Evolutionary conservation across 148 eudicot genomes (phyloP).

Genomic region (Silene conica): DNA sequence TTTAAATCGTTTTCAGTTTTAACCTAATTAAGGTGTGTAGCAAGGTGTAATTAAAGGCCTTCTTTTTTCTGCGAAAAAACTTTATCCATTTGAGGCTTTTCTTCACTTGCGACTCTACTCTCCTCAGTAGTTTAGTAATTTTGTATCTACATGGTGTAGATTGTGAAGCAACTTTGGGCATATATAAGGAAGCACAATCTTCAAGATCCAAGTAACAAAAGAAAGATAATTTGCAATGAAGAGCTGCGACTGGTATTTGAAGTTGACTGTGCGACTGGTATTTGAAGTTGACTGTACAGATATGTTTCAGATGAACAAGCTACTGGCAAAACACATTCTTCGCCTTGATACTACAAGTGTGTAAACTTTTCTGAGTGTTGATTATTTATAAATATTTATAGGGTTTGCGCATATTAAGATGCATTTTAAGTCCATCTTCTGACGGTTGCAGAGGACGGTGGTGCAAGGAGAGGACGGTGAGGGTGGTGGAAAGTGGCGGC

Average conservation of each 20-base stretch:
- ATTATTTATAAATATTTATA: not conserved
- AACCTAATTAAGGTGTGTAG: no score
- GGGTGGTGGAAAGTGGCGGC: no score
- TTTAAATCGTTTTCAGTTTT: no score
- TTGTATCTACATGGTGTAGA: slow-evolving; percentile 38
- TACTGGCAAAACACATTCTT: slow-evolving; percentile 42
- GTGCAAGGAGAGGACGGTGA: no score
- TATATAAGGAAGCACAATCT: slow-evolving; percentile 93
- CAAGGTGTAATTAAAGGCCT: no score
- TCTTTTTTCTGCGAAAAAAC: no score
- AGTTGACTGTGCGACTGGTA: no score
- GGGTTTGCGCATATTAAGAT: not conserved
- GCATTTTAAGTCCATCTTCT: slow-evolving; percentile 14
- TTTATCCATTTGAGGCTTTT: not conserved
- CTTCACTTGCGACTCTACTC: not conserved
- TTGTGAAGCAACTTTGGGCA: slow-evolving; percentile 93
- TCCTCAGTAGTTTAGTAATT: not conserved
- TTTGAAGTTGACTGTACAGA: slow-evolving; percentile 45
- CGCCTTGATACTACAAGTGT: slow-evolving; percentile 34
- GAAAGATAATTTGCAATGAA: slow-evolving; percentile 56
- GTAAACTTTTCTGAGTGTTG: slow-evolving; percentile 1
- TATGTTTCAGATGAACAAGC: slow-evolving; percentile 54
- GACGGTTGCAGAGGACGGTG: slow-evolving; percentile 33
- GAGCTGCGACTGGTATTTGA: slow-evolving; percentile 42
- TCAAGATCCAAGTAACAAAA: slow-evolving; percentile 92